Evolutionary conservation across 192 early-diverging fungal species (phyloP).

Genomic region (Podila minutissima): DNA sequence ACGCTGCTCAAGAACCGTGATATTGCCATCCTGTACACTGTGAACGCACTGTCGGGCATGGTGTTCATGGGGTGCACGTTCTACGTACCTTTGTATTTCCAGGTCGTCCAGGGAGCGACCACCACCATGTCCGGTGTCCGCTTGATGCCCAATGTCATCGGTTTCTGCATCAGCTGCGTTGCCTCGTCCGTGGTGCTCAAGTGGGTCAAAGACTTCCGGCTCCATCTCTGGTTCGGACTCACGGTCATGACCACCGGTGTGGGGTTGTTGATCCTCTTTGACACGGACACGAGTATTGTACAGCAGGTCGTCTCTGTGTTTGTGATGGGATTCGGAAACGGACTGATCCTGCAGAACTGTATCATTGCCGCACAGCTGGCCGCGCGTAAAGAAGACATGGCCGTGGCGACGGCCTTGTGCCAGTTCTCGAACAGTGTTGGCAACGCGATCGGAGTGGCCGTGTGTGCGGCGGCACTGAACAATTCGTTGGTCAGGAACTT

Average conservation of each 20-base stretch:
- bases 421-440: constrained; percentile 66
- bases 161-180: constrained; percentile 72
- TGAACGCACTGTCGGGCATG: constrained; percentile 66
- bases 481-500: constrained; percentile 44
- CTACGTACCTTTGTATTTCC: constrained; percentile 83
- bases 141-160: constrained; percentile 76
- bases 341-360: constrained; percentile 76
- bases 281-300: constrained; percentile 52
- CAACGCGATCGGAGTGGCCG: constrained; percentile 42
- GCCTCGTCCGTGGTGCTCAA: constrained; percentile 57
- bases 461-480: constrained; percentile 43
- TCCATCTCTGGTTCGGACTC: constrained; percentile 66
- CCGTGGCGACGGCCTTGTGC: constrained; percentile 67
- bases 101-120: constrained; percentile 75
- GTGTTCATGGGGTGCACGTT: constrained; percentile 69
- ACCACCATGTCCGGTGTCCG: constrained; percentile 65
- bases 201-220: constrained; percentile 61
- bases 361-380: constrained; percentile 72
- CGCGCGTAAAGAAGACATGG: constrained; percentile 66
- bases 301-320: constrained; percentile 68
- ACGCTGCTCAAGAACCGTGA: constrained; percentile 69
- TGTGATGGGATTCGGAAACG: constrained; percentile 78
- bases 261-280: constrained; percentile 73
- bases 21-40: constrained; percentile 62
- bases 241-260: constrained; percentile 68